These are phyloP conservation scores for Colletotrichum salicis DNA, from an alignment of 2,329 filamentous ascomycete species.

Conservation along the genomic window DNA sequence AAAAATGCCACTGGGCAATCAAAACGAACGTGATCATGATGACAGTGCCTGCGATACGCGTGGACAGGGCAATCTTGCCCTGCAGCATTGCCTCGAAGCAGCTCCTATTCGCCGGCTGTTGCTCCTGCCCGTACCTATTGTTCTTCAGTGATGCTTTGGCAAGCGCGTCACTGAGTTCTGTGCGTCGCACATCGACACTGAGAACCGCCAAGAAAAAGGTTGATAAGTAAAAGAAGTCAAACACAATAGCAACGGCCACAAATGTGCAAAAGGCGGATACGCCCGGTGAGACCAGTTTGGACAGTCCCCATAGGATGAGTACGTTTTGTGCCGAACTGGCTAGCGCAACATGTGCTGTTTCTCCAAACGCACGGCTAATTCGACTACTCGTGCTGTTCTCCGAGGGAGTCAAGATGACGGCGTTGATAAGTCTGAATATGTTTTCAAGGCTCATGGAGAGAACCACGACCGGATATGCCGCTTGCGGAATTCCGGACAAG, in stretches of 20 bases:
- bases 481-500: slow-evolving; percentile 77
- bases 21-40: slow-evolving; percentile 79
- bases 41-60: slow-evolving; percentile 78
- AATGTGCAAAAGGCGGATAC: slow-evolving; percentile 82
- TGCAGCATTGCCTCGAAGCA: slow-evolving; percentile 73
- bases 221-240: slow-evolving; percentile 81
- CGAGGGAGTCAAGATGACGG: slow-evolving; percentile 76
- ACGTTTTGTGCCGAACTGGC: slow-evolving; percentile 77
- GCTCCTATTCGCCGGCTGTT: slow-evolving; percentile 48
- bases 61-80: slow-evolving; percentile 75
- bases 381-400: slow-evolving; percentile 75
- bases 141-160: slow-evolving; percentile 63
- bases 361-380: slow-evolving; percentile 78
- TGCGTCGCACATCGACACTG: slow-evolving; percentile 80
- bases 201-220: slow-evolving; percentile 85
- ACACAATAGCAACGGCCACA: slow-evolving; percentile 77
- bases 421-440: slow-evolving; percentile 81
- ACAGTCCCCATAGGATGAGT: slow-evolving; percentile 72
- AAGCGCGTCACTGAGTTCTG: slow-evolving; percentile 79
- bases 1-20: slow-evolving; percentile 82
- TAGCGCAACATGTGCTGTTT: slow-evolving; percentile 76
- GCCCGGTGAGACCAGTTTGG: slow-evolving; percentile 73
- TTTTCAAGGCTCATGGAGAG: slow-evolving; percentile 82
- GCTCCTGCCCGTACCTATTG: slow-evolving; percentile 42
- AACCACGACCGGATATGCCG: slow-evolving; percentile 81